Evolutionary conservation across 176 grass and related monocot species (phyloP).

Genomic region (Coix lacrymajobi): DNA sequence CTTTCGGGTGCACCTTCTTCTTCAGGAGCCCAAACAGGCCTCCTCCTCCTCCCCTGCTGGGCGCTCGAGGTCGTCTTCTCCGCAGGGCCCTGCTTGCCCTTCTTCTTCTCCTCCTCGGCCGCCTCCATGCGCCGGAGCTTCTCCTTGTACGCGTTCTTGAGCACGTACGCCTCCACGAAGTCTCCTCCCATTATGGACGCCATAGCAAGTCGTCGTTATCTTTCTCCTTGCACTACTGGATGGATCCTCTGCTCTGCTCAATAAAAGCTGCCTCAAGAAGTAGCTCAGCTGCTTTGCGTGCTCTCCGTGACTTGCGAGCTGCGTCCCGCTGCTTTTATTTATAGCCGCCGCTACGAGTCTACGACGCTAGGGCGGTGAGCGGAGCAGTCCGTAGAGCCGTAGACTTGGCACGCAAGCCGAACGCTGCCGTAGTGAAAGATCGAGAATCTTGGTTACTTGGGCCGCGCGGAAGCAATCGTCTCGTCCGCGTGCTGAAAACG

Average conservation of each 20-base stretch:
- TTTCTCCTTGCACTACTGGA: too few species aligned
- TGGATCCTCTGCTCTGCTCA: neutral
- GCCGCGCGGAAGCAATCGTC: constrained; percentile 2
- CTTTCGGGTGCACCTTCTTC: too few species aligned
- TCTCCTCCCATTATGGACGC: constrained; percentile 54
- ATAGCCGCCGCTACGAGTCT: neutral
- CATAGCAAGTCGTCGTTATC: too few species aligned
- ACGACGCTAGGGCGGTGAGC: neutral
- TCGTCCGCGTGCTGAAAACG: neutral
- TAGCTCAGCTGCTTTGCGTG: neutral
- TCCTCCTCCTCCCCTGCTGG: neutral
- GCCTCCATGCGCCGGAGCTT: constrained; percentile 32
- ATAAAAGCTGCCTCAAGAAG: neutral
- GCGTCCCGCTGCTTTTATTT: neutral
- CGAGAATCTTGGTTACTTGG: neutral
- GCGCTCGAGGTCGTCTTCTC: neutral
- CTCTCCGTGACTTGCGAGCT: neutral
- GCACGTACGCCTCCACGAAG: constrained; percentile 49
- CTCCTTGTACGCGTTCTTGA: constrained; percentile 47
- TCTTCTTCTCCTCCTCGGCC: neutral
- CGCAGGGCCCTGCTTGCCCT: neutral
- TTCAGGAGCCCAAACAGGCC: neutral
- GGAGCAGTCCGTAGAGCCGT: neutral
- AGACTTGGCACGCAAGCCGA: constrained; percentile 25
- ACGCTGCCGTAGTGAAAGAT: neutral